These are phyloP conservation scores for Rosa multiflora DNA, from an alignment of 306 rosid species.

Conservation along the genomic window DNA sequence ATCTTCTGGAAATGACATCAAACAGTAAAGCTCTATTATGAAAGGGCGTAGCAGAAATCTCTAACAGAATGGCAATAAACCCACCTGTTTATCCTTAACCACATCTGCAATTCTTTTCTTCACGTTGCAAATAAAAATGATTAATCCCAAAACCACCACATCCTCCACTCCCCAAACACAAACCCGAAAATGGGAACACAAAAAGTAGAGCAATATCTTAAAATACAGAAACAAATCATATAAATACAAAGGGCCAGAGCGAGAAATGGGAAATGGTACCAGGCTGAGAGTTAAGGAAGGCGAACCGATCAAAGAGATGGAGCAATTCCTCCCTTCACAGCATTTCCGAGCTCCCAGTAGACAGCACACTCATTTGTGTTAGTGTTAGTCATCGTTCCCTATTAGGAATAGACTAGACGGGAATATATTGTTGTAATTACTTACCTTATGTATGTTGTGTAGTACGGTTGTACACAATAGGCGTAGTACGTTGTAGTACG, in stretches of 20 bases:
- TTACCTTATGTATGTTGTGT: too few species aligned
- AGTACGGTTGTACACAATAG: too few species aligned
- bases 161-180: neutral
- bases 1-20: too few species aligned
- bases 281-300: conserved; percentile 55
- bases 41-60: neutral
- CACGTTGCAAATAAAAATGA: conserved; percentile 35
- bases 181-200: neutral
- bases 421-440: too few species aligned
- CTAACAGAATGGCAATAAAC: neutral
- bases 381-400: too few species aligned
- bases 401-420: too few species aligned
- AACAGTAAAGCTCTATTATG: neutral
- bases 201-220: neutral
- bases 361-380: neutral
- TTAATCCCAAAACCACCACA: neutral
- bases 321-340: conserved; percentile 56
- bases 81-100: conserved; percentile 69
- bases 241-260: neutral
- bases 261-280: conserved; percentile 32
- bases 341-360: conserved; percentile 38
- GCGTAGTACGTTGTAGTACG: too few species aligned
- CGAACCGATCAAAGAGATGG: conserved; percentile 70
- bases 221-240: neutral
- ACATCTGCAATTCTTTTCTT: conserved; percentile 77